Evolutionary conservation across 768 basidiomycete species (phyloP).

Genomic region (Porphyrellus cyaneotinctus): DNA sequence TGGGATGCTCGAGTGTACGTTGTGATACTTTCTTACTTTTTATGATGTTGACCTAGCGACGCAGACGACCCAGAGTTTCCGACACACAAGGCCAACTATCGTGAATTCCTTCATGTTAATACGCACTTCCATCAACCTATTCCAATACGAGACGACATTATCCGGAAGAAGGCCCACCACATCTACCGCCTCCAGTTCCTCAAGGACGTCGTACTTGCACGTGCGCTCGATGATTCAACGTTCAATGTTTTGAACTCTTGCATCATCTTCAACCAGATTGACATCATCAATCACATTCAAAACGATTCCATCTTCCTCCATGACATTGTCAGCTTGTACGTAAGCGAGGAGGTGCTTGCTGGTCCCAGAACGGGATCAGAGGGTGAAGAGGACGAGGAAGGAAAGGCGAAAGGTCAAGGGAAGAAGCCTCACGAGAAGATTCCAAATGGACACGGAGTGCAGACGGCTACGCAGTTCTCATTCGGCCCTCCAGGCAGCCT

Average conservation of each 20-base stretch:
- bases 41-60: conserved; percentile 14
- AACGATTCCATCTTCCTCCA: conserved; percentile 69
- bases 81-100: conserved; percentile 93
- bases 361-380: conserved; percentile 33
- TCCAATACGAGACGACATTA: conserved; percentile 65
- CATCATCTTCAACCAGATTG: conserved; percentile 98
- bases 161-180: conserved; percentile 90
- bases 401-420: conserved; percentile 29
- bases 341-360: conserved; percentile 62
- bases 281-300: conserved; percentile 90
- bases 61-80: conserved; percentile 97
- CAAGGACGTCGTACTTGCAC: conserved; percentile 96
- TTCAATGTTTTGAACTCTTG: conserved; percentile 96
- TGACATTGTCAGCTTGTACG: conserved; percentile 73
- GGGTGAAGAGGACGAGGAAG: conserved; percentile 26
- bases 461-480: conserved; percentile 38
- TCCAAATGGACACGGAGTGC: conserved; percentile 25
- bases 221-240: conserved; percentile 91
- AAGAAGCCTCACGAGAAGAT: conserved; percentile 41
- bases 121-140: conserved; percentile 90
- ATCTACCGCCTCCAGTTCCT: conserved; percentile 96
- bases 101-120: conserved; percentile 81
- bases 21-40: conserved; percentile 1
- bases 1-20: conserved; percentile 94
- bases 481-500: conserved; percentile 55